These are phyloP conservation scores for Spathaspora hagerdaliae DNA, from an alignment of 805 yeast genomes.

Conservation along the genomic window DNA sequence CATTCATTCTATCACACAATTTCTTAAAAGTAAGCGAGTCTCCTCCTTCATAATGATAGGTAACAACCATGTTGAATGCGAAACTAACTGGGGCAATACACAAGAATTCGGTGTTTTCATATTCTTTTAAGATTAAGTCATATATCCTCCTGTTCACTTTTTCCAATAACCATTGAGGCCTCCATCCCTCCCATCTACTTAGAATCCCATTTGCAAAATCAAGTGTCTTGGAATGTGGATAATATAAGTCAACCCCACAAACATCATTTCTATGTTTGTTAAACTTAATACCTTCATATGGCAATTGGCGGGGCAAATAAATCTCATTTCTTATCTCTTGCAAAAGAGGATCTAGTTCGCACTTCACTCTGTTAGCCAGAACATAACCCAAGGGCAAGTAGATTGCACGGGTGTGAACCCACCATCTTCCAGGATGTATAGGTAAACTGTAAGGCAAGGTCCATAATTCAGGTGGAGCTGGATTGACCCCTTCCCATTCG, in stretches of 20 bases:
- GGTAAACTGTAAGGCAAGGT: conserved; percentile 76
- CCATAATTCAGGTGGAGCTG: conserved; percentile 97
- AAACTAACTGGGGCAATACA: conserved; percentile 93
- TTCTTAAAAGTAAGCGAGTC: conserved; percentile 57
- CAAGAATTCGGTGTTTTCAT: conserved; percentile 70
- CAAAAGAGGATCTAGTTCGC: conserved; percentile 63
- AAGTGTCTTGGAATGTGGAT: conserved; percentile 77
- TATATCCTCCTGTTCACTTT: conserved; percentile 51
- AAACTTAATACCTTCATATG: conserved; percentile 68
- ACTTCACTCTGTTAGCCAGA: conserved; percentile 50
- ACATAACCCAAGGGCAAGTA: conserved; percentile 85
- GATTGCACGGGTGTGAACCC: conserved; percentile 97
- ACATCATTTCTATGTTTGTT: conserved; percentile 71
- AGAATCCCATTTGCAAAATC: conserved; percentile 58
- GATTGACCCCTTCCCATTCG: conserved; percentile 95
- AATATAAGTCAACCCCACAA: conserved; percentile 88
- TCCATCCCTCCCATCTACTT: conserved; percentile 61
- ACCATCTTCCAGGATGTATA: conserved; percentile 94
- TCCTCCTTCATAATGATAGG: conserved; percentile 65
- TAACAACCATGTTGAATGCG: conserved; percentile 75
- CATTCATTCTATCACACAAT: conserved; percentile 60
- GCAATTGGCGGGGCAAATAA: conserved; percentile 45
- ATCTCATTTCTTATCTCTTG: conserved; percentile 70
- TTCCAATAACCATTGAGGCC: conserved; percentile 71
- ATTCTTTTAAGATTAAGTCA: conserved; percentile 68